Percentiles rank a stretch among this genome's conserved stretches.
phyloP scores from a whole-genome alignment of 192 early-diverging fungal species.

The Haplosporangium gracile region DNA sequence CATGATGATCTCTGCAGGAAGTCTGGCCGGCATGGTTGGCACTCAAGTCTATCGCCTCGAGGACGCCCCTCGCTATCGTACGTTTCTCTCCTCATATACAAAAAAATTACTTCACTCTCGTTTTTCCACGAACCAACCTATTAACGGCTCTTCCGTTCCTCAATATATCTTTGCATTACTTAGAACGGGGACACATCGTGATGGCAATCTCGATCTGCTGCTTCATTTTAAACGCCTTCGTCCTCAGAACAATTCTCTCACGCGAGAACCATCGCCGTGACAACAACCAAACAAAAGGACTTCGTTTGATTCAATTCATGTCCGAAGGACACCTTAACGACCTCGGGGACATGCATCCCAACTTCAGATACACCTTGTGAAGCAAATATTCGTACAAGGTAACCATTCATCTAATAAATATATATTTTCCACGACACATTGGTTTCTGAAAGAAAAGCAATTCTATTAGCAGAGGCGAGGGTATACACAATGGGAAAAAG shows the following conservation, averaged over 20 bases:
- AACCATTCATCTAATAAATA: no score
- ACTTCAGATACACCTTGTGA: conserved; percentile 31
- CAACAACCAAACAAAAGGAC: conserved; percentile 10
- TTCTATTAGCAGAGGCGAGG: not conserved
- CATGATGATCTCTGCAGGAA: conserved; percentile 65
- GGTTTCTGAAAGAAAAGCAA: not conserved
- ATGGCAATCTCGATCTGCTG: conserved; percentile 28
- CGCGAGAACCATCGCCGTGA: conserved; percentile 52
- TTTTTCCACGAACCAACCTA: not conserved
- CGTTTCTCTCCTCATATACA: not conserved
- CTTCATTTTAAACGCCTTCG: conserved; percentile 21
- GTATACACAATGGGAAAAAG: not conserved
- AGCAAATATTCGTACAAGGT: not conserved
- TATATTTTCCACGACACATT: not conserved
- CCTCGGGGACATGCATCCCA: conserved; percentile 31
- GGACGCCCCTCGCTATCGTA: conserved; percentile 65
- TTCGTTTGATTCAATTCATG: conserved; percentile 30
- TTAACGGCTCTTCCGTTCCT: not conserved
- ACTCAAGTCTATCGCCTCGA: conserved; percentile 69
- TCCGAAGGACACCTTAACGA: conserved; percentile 33
- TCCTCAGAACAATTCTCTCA: conserved; percentile 30
- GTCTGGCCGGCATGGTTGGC: conserved; percentile 65
- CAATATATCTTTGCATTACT: not conserved
- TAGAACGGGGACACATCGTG: conserved; percentile 24
- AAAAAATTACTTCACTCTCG: not conserved